Conservation (phyloP, 2,329 filamentous ascomycete genomes). For the Sarocladium strictum region DNA sequence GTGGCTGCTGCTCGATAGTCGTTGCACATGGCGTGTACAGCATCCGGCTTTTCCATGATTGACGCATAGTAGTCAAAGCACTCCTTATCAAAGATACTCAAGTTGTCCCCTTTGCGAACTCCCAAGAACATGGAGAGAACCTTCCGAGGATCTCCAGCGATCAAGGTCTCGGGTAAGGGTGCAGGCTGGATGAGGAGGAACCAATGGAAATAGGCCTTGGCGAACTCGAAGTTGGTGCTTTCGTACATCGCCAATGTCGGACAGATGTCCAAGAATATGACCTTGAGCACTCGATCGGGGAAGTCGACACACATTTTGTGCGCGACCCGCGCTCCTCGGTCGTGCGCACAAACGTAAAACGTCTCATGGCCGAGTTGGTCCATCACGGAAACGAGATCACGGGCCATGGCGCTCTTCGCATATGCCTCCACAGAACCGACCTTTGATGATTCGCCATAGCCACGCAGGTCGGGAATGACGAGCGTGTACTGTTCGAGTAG, state of each 20-base stretch:
- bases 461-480: conserved; percentile 42
- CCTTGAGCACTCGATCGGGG: conserved; percentile 31
- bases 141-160: conserved; percentile 28
- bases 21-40: conserved; percentile 45
- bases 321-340: conserved; percentile 49
- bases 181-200: conserved; percentile 49
- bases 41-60: conserved; percentile 32
- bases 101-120: conserved; percentile 27
- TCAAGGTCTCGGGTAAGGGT: conserved; percentile 45
- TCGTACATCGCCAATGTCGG: conserved; percentile 50
- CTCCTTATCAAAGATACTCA: conserved; percentile 26
- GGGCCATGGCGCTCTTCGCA: conserved; percentile 43
- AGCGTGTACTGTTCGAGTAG: conserved; percentile 35
- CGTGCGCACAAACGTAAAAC: conserved; percentile 49
- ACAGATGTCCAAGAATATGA: conserved; percentile 46
- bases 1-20: conserved; percentile 50
- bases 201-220: conserved; percentile 52
- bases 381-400: conserved; percentile 42
- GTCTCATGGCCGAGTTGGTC: conserved; percentile 27
- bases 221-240: conserved; percentile 34
- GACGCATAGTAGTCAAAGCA: conserved; percentile 35
- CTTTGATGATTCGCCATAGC: conserved; percentile 46
- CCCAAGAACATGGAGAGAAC: conserved; percentile 39
- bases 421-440: conserved; percentile 29
- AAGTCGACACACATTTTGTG: conserved; percentile 48